Percentiles rank a stretch among this genome's conserved stretches.
Evolutionary conservation across 257 asterid genomes (phyloP).

Genomic region (Haberlea rhodopensis): DNA sequence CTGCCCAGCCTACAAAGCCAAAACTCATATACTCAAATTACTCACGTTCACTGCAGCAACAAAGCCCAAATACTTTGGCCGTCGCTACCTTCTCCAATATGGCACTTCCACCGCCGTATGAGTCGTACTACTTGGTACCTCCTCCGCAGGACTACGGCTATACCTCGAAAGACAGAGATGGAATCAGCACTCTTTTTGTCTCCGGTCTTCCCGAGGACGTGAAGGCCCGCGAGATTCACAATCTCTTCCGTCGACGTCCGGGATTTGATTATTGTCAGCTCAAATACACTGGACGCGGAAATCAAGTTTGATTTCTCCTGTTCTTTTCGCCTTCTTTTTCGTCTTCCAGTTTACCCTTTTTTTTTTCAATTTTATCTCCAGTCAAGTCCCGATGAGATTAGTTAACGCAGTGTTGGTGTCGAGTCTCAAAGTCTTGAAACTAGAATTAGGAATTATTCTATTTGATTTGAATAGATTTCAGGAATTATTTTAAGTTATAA

Average conservation of each 20-base stretch:
- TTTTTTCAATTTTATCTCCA: background rate
- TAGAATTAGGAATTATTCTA: too few species aligned
- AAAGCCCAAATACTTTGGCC: slow-evolving; percentile 6
- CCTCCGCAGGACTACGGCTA: slow-evolving; percentile 45
- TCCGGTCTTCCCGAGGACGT: slow-evolving; percentile 98
- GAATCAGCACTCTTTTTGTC: slow-evolving; percentile 78
- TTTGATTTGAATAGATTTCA: too few species aligned
- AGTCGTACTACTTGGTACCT: slow-evolving; percentile 55
- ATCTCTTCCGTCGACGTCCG: slow-evolving; percentile 87
- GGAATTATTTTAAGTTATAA: too few species aligned
- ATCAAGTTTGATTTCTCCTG: slow-evolving; percentile 51
- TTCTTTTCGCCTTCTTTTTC: background rate
- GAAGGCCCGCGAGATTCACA: slow-evolving; percentile 98
- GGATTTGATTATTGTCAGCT: slow-evolving; percentile 94
- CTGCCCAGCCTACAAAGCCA: background rate
- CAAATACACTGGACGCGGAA: slow-evolving; percentile 93
- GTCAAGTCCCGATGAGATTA: background rate
- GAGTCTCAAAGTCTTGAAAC: too few species aligned
- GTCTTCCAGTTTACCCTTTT: background rate
- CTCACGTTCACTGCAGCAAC: background rate
- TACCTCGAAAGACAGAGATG: slow-evolving; percentile 40
- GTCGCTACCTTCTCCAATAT: slow-evolving; percentile 31
- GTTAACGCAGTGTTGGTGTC: background rate
- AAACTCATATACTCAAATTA: background rate
- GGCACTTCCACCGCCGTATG: slow-evolving; percentile 70